Percentiles rank a stretch among this genome's conserved stretches.
Evolutionary conservation across 2,329 filamentous ascomycete species (phyloP).

Genomic region (Capronia epimyces): DNA sequence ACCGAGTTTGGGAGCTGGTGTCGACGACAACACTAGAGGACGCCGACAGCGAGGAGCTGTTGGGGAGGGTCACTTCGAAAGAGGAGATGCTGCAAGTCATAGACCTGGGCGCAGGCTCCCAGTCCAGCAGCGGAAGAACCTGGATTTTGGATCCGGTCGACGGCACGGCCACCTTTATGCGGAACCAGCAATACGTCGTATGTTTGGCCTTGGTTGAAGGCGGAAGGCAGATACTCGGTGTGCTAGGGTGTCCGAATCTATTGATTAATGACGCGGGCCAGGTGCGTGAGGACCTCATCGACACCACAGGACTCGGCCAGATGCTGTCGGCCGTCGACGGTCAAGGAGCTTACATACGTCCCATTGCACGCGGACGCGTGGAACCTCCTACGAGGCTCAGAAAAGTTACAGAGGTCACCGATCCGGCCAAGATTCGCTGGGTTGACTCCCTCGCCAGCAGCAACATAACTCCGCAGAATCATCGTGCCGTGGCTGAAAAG

Average conservation of each 20-base stretch:
- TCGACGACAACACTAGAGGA: conserved; percentile 33
- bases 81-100: conserved; percentile 59
- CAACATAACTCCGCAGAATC: not conserved
- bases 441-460: conserved; percentile 1
- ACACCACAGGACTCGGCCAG: not conserved
- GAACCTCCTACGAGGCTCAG: not conserved
- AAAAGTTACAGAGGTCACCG: not conserved
- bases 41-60: conserved; percentile 32
- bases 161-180: conserved; percentile 58
- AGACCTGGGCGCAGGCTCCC: conserved; percentile 50
- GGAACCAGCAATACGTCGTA: conserved; percentile 58
- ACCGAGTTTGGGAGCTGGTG: conserved; percentile 54
- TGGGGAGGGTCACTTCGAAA: conserved; percentile 35
- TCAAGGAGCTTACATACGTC: not conserved
- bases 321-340: not conserved
- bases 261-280: conserved; percentile 34
- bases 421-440: conserved; percentile 35
- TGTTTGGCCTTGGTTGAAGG: conserved; percentile 55
- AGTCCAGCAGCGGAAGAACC: conserved; percentile 40
- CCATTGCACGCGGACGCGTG: not conserved
- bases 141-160: conserved; percentile 64
- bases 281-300: conserved; percentile 44
- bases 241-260: conserved; percentile 57
- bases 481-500: conserved; percentile 30
- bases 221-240: conserved; percentile 53